These are phyloP conservation scores for Beta vulgaris DNA, from an alignment of 148 eudicot species.

Conservation along the genomic window DNA sequence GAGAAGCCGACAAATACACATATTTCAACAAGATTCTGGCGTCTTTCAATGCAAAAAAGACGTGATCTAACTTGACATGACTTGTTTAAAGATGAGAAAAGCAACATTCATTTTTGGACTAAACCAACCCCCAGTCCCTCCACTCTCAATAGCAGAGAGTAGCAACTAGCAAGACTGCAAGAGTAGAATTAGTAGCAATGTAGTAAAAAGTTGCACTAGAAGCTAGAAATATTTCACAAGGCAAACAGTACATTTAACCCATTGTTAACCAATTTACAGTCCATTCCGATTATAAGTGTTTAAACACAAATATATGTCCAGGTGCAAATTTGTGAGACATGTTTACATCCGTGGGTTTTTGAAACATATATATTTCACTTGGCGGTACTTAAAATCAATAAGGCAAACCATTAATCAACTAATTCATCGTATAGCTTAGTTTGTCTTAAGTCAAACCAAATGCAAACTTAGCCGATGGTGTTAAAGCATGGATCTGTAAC, in stretches of 20 bases:
- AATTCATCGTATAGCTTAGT: not conserved
- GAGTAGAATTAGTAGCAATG: too few species aligned
- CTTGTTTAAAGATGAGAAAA: constrained; percentile 13
- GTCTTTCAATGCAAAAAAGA: constrained; percentile 29
- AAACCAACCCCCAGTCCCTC: not conserved
- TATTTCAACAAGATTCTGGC: constrained; percentile 31
- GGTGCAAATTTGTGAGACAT: not conserved
- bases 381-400: too few species aligned
- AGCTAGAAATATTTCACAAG: not conserved
- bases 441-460: not conserved
- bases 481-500: not conserved
- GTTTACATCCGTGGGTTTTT: too few species aligned
- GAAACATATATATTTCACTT: too few species aligned
- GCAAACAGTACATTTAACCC: not conserved
- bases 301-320: not conserved
- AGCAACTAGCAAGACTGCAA: too few species aligned
- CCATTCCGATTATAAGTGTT: not conserved
- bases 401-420: too few species aligned
- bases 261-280: too few species aligned
- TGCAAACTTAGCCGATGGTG: not conserved
- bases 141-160: too few species aligned
- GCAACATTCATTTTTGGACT: constrained; percentile 14
- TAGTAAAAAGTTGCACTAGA: not conserved
- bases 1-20: constrained; percentile 23
- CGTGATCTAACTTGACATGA: constrained; percentile 19